Percentiles rank a stretch among this genome's conserved stretches.
Conservation (phyloP, 108 stramenopile genomes). For the Cyclotella sp. region DNA sequence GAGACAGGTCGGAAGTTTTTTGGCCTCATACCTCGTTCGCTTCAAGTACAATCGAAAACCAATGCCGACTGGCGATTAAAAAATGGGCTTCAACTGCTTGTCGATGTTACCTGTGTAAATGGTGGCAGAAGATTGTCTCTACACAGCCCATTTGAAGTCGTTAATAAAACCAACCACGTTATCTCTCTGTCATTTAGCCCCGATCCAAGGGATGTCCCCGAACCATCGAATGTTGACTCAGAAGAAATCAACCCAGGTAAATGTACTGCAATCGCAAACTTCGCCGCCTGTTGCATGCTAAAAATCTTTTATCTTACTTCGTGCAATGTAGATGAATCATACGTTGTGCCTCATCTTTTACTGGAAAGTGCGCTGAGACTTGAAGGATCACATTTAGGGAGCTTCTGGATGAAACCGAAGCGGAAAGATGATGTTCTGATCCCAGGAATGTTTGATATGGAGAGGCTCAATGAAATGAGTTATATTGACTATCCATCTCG, state of each 20-base stretch:
- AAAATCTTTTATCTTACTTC: not conserved
- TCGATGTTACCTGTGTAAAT: conserved; percentile 88
- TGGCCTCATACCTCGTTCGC: conserved; percentile 70
- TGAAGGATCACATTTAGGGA: conserved; percentile 74
- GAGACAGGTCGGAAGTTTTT: conserved; percentile 84
- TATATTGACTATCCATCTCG: conserved; percentile 65
- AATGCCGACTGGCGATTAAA: conserved; percentile 76
- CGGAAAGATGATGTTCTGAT: conserved; percentile 7
- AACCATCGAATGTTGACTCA: conserved; percentile 12
- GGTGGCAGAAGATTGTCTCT: conserved; percentile 89
- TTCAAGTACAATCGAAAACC: conserved; percentile 57
- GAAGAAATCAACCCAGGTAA: conserved; percentile 19
- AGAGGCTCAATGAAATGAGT: not conserved
- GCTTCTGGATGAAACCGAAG: conserved; percentile 71
- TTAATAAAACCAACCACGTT: conserved; percentile 87
- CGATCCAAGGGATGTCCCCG: conserved; percentile 47
- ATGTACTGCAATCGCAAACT: not conserved
- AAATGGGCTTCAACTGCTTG: conserved; percentile 84
- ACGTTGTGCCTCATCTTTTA: conserved; percentile 60
- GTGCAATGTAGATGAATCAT: conserved; percentile 9
- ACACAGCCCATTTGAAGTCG: conserved; percentile 77
- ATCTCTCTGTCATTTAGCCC: conserved; percentile 70
- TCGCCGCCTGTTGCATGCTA: not conserved
- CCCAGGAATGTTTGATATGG: not conserved
- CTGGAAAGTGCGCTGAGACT: conserved; percentile 73